Base-by-base conservation (phyloP, 805 yeast species). In the Yamadazyma takamatsuzukensis region DNA sequence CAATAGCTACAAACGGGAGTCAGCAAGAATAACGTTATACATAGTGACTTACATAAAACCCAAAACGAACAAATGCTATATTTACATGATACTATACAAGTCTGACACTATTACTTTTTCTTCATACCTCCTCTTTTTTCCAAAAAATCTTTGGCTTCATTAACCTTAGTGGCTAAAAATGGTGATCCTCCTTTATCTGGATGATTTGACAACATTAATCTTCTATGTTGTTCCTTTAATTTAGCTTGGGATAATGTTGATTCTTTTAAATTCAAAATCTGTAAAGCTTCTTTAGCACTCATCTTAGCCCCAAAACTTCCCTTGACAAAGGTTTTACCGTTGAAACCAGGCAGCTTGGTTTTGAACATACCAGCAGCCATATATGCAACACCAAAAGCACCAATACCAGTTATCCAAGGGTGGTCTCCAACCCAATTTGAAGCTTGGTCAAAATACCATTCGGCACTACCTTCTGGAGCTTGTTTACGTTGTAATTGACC, bases 151-250 rank as follows among this genome's bases (percentile, higher is more conserved):
- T 83, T 88, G 17, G 97, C 96, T 62, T 89, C 96, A 56, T 89
- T 89, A 40, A 89, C 82, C 66, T 89, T 89, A 37, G 89, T 80
- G 29, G 97, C 96, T 57, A 89, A 56, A 49, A 74, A 87, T 17
- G 94, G 84, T 8, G 94, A 82, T 2, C 97, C 97, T 21, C 96
- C 96, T 54, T 80, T 83, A 64, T 89, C 97, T 8, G 97, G 97
- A 54, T 89, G 97, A 56, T 89, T 89, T 30, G 83, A 74, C 60
- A 86, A 61, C 93, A 89, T 84, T 49, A 88, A 80, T 47, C 69
- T 70, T 61, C 96, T 76, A 54, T 89, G 96, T 39, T 78, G 80
- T 41, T 81, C 87, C 53, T 83, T 82, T 49, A 88, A 68, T 48
- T 71, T 79, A 39, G 78, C 72, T 57, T 75, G 78, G 25, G 75